Percentiles rank a stretch among this genome's conserved stretches.
phyloP scores from a whole-genome alignment of 768 basidiomycete species.

The Epithele typhae region DNA sequence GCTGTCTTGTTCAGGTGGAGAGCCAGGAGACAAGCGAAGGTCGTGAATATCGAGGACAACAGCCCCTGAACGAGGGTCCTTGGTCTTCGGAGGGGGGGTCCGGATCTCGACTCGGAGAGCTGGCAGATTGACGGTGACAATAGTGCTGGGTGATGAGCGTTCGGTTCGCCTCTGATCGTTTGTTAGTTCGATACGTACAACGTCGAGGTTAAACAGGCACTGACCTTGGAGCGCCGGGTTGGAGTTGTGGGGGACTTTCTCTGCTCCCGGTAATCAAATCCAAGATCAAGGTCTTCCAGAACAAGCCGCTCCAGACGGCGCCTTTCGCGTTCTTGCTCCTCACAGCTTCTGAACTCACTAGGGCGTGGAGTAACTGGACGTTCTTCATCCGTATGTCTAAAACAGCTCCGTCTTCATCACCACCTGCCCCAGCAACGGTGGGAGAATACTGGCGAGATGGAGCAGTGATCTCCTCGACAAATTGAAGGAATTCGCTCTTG shows the following conservation, averaged over 20 bases:
- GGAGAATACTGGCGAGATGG: not conserved
- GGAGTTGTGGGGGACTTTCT: not conserved
- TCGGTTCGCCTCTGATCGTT: too few species aligned
- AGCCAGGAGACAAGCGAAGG: conserved; percentile 36
- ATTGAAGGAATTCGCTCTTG: conserved; percentile 35
- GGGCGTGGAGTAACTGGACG: conserved; percentile 33
- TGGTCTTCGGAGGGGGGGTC: conserved; percentile 51
- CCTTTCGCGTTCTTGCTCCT: conserved; percentile 28
- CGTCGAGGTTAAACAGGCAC: not conserved
- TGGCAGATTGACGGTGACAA: conserved; percentile 39
- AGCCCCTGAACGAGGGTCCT: conserved; percentile 58
- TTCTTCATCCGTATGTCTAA: conserved; percentile 35
- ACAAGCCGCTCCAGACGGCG: conserved; percentile 49
- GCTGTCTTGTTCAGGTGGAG: conserved; percentile 15
- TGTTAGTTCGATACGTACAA: not conserved
- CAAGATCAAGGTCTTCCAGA: conserved; percentile 56
- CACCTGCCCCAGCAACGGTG: conserved; percentile 8
- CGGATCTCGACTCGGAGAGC: conserved; percentile 67
- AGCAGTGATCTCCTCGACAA: conserved; percentile 40
- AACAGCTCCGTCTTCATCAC: conserved; percentile 22
- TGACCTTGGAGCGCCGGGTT: conserved; percentile 10
- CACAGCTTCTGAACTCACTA: conserved; percentile 8
- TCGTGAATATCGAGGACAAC: conserved; percentile 61
- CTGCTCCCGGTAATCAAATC: conserved; percentile 37
- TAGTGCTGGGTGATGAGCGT: too few species aligned